Conservation (phyloP, 805 yeast genomes). For the Candida caryicola region DNA sequence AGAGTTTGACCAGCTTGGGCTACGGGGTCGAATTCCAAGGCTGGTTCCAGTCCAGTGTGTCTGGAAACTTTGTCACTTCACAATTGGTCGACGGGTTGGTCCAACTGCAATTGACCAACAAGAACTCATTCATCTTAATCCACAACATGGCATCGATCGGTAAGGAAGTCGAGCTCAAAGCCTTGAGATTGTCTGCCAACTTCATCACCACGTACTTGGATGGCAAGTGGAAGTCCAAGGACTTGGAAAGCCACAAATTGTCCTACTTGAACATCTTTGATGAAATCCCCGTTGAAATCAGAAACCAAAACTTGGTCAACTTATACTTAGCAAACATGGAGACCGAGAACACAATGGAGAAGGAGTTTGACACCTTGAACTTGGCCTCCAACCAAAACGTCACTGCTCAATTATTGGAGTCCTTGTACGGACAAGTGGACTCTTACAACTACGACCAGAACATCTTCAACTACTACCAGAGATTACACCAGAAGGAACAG, state of each 20-base stretch:
- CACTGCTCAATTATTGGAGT: constrained; percentile 53
- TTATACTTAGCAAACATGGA: constrained; percentile 42
- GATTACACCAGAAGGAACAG: constrained; percentile 68
- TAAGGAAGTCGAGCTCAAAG: constrained; percentile 65
- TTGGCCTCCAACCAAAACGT: constrained; percentile 43
- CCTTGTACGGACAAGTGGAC: constrained; percentile 66
- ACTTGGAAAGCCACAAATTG: constrained; percentile 56
- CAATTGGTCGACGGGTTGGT: constrained; percentile 68
- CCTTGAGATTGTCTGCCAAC: constrained; percentile 61
- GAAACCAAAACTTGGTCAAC: constrained; percentile 66
- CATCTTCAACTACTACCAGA: constrained; percentile 77
- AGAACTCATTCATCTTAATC: constrained; percentile 55
- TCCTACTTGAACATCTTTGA: constrained; percentile 65
- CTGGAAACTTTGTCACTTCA: constrained; percentile 67
- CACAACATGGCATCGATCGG: constrained; percentile 70
- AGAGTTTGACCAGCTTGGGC: constrained; percentile 58
- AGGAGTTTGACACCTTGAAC: constrained; percentile 38
- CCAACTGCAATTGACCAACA: constrained; percentile 55
- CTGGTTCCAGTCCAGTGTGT: constrained; percentile 70
- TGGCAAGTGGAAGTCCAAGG: constrained; percentile 64
- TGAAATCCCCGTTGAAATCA: constrained; percentile 64
- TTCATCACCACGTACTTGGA: constrained; percentile 57
- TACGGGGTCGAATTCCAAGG: constrained; percentile 73
- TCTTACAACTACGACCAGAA: constrained; percentile 75
- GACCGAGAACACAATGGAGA: constrained; percentile 16